Base-by-base conservation (phyloP, 441 rosid genomes). In the Gossypium davidsonii region DNA sequence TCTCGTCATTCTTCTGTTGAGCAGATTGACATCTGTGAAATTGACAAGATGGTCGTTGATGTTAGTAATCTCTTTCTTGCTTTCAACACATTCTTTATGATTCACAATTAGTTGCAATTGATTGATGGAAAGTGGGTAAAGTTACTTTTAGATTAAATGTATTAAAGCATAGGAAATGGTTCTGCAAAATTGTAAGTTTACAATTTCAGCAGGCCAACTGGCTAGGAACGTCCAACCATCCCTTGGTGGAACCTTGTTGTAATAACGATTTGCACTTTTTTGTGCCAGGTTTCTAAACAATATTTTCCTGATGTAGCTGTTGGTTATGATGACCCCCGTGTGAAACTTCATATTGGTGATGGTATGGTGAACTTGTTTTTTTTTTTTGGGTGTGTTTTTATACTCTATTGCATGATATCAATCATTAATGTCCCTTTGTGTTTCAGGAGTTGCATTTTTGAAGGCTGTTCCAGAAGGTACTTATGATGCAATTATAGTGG, bases 41-140 rank as follows among this genome's bases (percentile, higher is more conserved):
- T 93, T 52, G 98, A 93, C 76, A 87, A 88, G 82, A 91, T 93
- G 98, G 98, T 93, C 31, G 87, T 93, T 77, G 97, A 93, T 71
- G 98, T 93, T 82, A 91, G 97, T 85, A n/a, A 20, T 60, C 63
- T 74, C 10, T 56, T 63, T 79, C 39, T 71, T 21, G 0, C 11
- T 57, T 73, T 71, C 58, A 18, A 37, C 6, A 12, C 65, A 21
- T 28, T 42, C 65, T 68, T 18, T 20, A 26, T 28, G 3, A 26
- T 10, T 51, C 15, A 51, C 23, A 15, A 28, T 28, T 11, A 51
- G 26, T 51, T 51, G 46, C 18, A 28, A 28, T 68, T 51, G 44
- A 28, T 52, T 51, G 5, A 20, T 20, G 34, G 5, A 31, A 44
- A 21, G 53, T 5, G 1, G 53, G 4, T 44, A 20, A 21, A 42